Conservation (phyloP, 352 stramenopile species). For the Globisporangium heterothallicum region DNA sequence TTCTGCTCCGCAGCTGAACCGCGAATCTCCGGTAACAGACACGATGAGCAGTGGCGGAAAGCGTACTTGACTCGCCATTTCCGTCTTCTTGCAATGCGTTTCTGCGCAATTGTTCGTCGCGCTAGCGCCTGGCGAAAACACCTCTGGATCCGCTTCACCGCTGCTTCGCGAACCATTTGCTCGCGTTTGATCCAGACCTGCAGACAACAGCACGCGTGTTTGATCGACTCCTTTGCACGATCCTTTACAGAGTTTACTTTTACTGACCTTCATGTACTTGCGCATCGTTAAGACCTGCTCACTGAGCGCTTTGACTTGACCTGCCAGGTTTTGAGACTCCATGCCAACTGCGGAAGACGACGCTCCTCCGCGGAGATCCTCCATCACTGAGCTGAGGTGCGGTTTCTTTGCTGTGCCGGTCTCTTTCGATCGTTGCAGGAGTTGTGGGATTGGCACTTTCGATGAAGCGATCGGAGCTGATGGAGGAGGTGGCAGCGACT, state of each 20-base stretch:
- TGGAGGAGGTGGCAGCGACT: not conserved
- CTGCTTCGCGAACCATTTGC: constrained; percentile 43
- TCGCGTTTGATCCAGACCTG: constrained; percentile 68
- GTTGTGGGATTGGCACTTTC: not conserved
- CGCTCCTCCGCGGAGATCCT: not conserved
- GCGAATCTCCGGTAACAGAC: not conserved
- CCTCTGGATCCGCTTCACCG: constrained; percentile 41
- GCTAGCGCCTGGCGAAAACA: constrained; percentile 18
- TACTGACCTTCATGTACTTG: constrained; percentile 68
- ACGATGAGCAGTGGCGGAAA: constrained; percentile 22
- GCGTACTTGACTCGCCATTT: constrained; percentile 16
- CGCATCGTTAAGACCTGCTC: constrained; percentile 52
- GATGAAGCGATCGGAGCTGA: not conserved
- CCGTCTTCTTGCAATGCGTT: constrained; percentile 9
- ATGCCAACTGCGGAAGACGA: not conserved
- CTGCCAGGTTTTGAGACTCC: constrained; percentile 1
- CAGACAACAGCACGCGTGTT: no score
- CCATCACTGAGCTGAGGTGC: not conserved
- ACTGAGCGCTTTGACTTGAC: constrained; percentile 24
- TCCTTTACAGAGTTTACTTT: not conserved
- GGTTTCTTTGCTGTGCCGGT: not conserved
- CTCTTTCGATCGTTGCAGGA: not conserved
- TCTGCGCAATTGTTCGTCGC: constrained; percentile 7
- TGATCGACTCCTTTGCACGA: no score
- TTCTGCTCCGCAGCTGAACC: not conserved